These are phyloP conservation scores for Hypsizygus marmoreus DNA, from an alignment of 768 basidiomycete genomes.

Conservation along the genomic window DNA sequence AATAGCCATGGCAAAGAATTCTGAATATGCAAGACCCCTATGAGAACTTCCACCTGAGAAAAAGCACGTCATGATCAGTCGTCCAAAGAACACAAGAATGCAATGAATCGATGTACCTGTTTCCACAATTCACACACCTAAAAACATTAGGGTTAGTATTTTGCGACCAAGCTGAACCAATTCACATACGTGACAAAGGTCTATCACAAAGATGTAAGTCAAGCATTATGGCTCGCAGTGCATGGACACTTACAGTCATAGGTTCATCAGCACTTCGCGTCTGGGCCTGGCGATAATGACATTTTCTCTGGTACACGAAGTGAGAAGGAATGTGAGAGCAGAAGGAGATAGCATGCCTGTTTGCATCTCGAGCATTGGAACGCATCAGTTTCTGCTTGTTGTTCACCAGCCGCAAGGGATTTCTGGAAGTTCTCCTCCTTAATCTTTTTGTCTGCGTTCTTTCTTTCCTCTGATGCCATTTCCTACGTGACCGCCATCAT, in stretches of 20 bases:
- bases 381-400: slow-evolving; percentile 93
- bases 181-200: slow-evolving; percentile 82
- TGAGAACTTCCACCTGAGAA: slow-evolving; percentile 43
- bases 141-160: slow-evolving; percentile 5
- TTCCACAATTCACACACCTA: slow-evolving; percentile 28
- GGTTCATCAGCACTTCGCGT: slow-evolving; percentile 98
- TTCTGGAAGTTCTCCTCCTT: slow-evolving; percentile 87
- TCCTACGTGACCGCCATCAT: slow-evolving; percentile 62
- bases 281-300: slow-evolving; percentile 93
- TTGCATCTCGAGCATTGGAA: slow-evolving; percentile 98
- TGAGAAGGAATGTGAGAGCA: not conserved
- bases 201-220: slow-evolving; percentile 32
- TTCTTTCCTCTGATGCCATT: slow-evolving; percentile 93
- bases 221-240: not conserved
- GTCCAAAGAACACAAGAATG: not conserved
- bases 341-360: slow-evolving; percentile 48
- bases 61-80: not conserved
- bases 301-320: slow-evolving; percentile 61
- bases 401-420: slow-evolving; percentile 85
- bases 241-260: slow-evolving; percentile 75
- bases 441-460: slow-evolving; percentile 81
- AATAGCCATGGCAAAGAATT: no score
- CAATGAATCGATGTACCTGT: slow-evolving; percentile 25
- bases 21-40: no score
- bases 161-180: not conserved